A percentile compares a stretch with the other conserved stretches of the same genome.
phyloP scores from a whole-genome alignment of 1,139 yeast genomes.

The Yamadazyma kanchanaburiensis region DNA sequence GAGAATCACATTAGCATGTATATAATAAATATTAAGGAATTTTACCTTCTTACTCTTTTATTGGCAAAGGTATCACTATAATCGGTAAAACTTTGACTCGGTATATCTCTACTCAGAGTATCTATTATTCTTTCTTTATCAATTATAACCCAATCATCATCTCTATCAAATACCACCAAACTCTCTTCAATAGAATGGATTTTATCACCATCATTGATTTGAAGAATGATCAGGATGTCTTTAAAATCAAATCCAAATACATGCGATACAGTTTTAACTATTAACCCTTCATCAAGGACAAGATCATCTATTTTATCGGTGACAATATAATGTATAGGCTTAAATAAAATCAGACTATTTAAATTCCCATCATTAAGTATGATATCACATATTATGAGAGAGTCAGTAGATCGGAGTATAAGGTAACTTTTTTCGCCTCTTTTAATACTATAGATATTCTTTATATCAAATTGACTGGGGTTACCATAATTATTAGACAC shows the following conservation, averaged over 20 bases:
- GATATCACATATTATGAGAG: conserved; percentile 10
- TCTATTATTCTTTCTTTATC: too few species aligned
- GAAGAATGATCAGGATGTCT: too few species aligned
- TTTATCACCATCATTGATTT: too few species aligned
- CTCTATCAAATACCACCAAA: conserved; percentile 5
- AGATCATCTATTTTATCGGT: conserved; percentile 7
- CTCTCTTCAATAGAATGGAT: neutral
- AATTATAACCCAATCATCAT: conserved; percentile 5
- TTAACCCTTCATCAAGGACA: neutral
- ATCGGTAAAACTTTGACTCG: conserved; percentile 7
- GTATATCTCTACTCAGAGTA: neutral
- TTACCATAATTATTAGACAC: conserved; percentile 1
- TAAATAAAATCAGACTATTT: conserved; percentile 8
- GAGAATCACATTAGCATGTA: conserved; percentile 1
- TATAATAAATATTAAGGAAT: neutral
- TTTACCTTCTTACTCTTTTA: too few species aligned
- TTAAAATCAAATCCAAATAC: conserved; percentile 6
- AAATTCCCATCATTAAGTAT: conserved; percentile 6
- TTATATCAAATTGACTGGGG: conserved; percentile 2
- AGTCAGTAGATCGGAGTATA: conserved; percentile 10
- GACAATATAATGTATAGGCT: conserved; percentile 10
- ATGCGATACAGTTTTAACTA: conserved; percentile 8
- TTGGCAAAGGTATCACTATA: conserved; percentile 14
- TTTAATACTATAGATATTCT: conserved; percentile 1
- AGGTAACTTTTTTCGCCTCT: conserved; percentile 2